Evolutionary conservation across 1,284 basidiomycete species (phyloP).

Genomic region (Apiotrichum siamense): DNA sequence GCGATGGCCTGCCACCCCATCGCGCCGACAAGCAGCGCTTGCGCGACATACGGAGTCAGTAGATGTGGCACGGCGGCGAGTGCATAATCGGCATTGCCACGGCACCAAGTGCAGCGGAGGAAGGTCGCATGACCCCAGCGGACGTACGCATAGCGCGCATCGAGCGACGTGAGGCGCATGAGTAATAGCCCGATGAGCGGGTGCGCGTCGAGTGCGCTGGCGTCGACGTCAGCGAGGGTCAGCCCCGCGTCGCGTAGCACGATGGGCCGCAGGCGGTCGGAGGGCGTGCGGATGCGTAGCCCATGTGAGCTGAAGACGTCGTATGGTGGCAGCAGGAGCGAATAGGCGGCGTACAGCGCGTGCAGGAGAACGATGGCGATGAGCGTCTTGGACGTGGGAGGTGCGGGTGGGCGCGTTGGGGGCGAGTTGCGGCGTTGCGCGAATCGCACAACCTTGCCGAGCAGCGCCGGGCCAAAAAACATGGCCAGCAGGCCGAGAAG

Average conservation of each 20-base stretch:
- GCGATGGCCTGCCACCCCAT: slow-evolving; percentile 18
- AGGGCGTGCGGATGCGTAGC: slow-evolving; percentile 21
- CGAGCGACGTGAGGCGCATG: slow-evolving; percentile 20
- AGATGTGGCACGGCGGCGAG: slow-evolving; percentile 23
- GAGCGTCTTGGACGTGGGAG: slow-evolving; percentile 1
- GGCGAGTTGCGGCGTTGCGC: not conserved
- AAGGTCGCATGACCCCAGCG: slow-evolving; percentile 33
- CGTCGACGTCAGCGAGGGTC: too few species aligned
- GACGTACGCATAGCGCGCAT: slow-evolving; percentile 27
- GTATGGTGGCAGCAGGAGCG: slow-evolving; percentile 25
- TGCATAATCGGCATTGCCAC: slow-evolving; percentile 20
- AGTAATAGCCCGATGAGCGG: slow-evolving; percentile 25
- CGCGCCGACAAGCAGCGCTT: slow-evolving; percentile 23
- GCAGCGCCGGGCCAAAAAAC: not conserved
- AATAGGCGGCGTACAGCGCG: slow-evolving; percentile 12
- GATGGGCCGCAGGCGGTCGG: slow-evolving; percentile 18
- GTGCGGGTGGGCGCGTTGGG: not conserved
- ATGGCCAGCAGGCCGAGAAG: not conserved
- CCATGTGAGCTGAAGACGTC: slow-evolving; percentile 25
- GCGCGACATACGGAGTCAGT: slow-evolving; percentile 21
- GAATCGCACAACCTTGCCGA: not conserved
- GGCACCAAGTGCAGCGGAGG: slow-evolving; percentile 34
- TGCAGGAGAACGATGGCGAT: slow-evolving; percentile 17
- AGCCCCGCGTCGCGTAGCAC: not conserved
- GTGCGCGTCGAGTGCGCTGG: not conserved